phyloP scores from a whole-genome alignment of 2,329 filamentous ascomycete genomes.

The Elsinoe australis region DNA sequence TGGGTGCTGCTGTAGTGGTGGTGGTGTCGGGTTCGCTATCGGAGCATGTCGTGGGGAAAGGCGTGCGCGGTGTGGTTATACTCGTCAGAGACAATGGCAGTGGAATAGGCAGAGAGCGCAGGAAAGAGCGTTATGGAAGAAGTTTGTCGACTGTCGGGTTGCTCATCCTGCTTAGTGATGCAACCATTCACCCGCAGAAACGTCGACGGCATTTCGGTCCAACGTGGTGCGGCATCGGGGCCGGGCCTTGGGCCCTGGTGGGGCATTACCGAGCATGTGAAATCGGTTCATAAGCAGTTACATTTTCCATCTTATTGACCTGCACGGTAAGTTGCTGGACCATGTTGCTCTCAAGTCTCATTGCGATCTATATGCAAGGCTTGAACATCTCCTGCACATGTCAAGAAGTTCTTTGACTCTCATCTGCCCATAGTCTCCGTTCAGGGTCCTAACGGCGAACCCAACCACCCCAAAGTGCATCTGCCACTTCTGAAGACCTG shows the following conservation, averaged over 20 bases:
- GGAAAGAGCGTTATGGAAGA: background rate
- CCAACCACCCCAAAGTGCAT: conserved; percentile 9
- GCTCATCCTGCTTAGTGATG: conserved; percentile 16
- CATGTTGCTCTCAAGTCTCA: too few species aligned
- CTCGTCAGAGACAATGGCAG: conserved; percentile 4
- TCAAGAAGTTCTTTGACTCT: background rate
- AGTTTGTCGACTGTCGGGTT: too few species aligned
- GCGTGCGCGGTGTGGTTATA: background rate
- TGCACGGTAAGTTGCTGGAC: too few species aligned
- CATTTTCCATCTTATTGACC: too few species aligned
- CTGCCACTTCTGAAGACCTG: too few species aligned
- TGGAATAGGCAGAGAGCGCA: background rate
- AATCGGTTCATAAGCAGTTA: conserved; percentile 3
- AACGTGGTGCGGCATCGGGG: conserved; percentile 1
- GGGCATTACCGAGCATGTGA: conserved; percentile 12
- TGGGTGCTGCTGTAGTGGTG: background rate
- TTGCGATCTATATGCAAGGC: too few species aligned
- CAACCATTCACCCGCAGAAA: conserved; percentile 7
- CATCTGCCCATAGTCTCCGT: conserved; percentile 3
- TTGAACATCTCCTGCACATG: too few species aligned
- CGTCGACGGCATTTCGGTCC: conserved; percentile 4
- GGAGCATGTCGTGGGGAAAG: background rate
- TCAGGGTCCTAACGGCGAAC: conserved; percentile 1
- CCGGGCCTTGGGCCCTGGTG: background rate
- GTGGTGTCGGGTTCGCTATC: conserved; percentile 1